phyloP scores from a whole-genome alignment of 352 stramenopile genomes.

The Phytophthora pluvialis region DNA sequence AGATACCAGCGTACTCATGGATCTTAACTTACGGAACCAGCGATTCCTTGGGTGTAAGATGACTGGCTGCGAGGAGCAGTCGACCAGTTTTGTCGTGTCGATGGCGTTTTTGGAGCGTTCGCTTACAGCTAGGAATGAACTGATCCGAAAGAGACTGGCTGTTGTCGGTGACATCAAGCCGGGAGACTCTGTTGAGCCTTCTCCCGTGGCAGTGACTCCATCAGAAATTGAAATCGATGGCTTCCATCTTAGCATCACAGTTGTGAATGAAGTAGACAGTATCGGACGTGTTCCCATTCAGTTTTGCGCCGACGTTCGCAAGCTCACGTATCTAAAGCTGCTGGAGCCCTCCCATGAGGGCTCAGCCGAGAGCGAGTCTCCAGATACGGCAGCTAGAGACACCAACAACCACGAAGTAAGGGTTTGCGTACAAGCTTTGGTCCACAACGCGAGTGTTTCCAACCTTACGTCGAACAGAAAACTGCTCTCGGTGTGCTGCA shows the following conservation, averaged over 20 bases:
- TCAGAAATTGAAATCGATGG: conserved; percentile 32
- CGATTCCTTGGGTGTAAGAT: conserved; percentile 50
- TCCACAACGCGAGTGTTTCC: conserved; percentile 22
- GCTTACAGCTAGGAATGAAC: conserved; percentile 44
- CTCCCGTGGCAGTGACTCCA: background rate
- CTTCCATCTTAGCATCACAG: conserved; percentile 17
- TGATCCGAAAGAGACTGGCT: conserved; percentile 34
- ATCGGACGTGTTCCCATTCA: conserved; percentile 23
- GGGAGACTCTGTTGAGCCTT: background rate
- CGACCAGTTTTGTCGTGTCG: conserved; percentile 40
- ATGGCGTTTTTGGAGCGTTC: conserved; percentile 53
- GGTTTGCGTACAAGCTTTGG: conserved; percentile 20
- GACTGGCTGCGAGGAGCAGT: conserved; percentile 35
- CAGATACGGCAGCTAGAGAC: background rate
- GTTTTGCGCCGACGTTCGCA: conserved; percentile 21
- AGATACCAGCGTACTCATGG: conserved; percentile 24
- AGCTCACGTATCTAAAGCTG: conserved; percentile 12
- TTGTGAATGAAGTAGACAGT: conserved; percentile 32
- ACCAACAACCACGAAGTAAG: conserved; percentile 1
- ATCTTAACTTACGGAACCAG: conserved; percentile 36
- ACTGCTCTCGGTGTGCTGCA: conserved; percentile 18
- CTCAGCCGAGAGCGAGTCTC: background rate
- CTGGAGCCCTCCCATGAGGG: background rate
- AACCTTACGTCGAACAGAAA: conserved; percentile 21
- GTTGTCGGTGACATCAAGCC: background rate